A percentile compares a stretch with the other conserved stretches of the same genome.
These are phyloP conservation scores for Kokia cookei DNA, from an alignment of 441 rosid species.

Conservation along the genomic window DNA sequence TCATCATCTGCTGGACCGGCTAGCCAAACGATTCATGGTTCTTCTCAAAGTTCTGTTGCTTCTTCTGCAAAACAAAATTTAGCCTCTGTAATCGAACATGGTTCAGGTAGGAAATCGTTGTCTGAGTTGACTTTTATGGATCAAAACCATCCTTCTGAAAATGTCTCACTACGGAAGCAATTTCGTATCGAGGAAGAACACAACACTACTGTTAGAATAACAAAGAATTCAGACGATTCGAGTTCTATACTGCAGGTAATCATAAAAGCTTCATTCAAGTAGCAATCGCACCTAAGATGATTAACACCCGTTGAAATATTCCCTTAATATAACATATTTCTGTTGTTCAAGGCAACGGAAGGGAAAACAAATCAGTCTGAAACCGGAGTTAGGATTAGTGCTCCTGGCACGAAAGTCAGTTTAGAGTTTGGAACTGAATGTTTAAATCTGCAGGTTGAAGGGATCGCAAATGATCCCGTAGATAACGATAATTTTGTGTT, in stretches of 20 bases:
- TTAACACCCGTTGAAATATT: neutral
- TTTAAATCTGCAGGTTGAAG: conserved; percentile 27
- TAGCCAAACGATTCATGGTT: conserved; percentile 42
- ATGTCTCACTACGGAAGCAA: conserved; percentile 75
- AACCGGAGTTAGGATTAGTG: conserved; percentile 16
- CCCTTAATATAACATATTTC: neutral
- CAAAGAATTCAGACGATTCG: conserved; percentile 53
- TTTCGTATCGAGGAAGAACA: conserved; percentile 69
- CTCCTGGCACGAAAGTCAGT: conserved; percentile 38
- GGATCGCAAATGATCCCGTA: conserved; percentile 31
- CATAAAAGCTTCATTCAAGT: neutral
- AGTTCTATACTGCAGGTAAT: conserved; percentile 39
- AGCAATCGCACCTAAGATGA: neutral
- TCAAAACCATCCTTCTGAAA: conserved; percentile 53
- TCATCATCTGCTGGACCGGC: conserved; percentile 47
- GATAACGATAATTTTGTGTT: conserved; percentile 38
- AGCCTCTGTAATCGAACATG: conserved; percentile 74
- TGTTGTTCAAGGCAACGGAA: conserved; percentile 48
- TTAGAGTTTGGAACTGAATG: conserved; percentile 45
- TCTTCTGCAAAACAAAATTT: conserved; percentile 62
- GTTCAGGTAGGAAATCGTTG: conserved; percentile 85
- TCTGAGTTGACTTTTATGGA: conserved; percentile 60
- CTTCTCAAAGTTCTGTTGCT: conserved; percentile 60
- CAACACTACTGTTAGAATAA: conserved; percentile 31
- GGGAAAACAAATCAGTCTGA: conserved; percentile 33